Evolutionary conservation across 2,329 filamentous ascomycete genomes (phyloP).

Genomic region (Calonectria montana): DNA sequence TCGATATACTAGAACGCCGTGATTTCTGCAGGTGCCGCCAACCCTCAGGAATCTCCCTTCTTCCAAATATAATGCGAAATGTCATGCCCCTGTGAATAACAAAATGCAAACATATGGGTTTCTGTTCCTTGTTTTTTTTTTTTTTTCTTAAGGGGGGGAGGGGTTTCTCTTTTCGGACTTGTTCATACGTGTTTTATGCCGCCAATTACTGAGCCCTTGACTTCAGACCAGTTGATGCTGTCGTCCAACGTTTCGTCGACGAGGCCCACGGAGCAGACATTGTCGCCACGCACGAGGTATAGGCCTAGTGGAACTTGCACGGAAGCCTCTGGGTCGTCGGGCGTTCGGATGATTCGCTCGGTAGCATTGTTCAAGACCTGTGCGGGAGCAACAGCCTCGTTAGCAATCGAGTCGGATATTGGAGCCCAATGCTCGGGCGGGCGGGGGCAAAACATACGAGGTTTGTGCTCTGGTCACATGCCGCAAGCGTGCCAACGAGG

Average conservation of each 20-base stretch:
- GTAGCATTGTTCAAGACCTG: slow-evolving; percentile 84
- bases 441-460: slow-evolving; percentile 62
- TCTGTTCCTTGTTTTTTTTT: slow-evolving; percentile 1
- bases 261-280: slow-evolving; percentile 89
- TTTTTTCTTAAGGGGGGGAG: too few relatives aligned
- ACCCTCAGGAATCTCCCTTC: slow-evolving; percentile 14
- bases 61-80: slow-evolving; percentile 27
- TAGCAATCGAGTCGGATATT: slow-evolving; percentile 19
- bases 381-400: slow-evolving; percentile 6
- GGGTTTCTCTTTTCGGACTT: neutral
- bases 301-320: slow-evolving; percentile 85
- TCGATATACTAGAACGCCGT: slow-evolving; percentile 43
- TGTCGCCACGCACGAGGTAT: slow-evolving; percentile 94
- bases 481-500: slow-evolving; percentile 82
- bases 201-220: slow-evolving; percentile 85
- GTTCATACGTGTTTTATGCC: slow-evolving; percentile 80
- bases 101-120: slow-evolving; percentile 18
- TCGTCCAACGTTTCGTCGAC: slow-evolving; percentile 90
- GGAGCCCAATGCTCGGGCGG: neutral
- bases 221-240: slow-evolving; percentile 93
- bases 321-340: slow-evolving; percentile 85
- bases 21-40: slow-evolving; percentile 29
- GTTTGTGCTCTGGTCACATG: slow-evolving; percentile 93
- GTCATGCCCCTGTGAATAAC: slow-evolving; percentile 32
- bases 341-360: slow-evolving; percentile 89